Evolutionary conservation across 1,139 yeast species (phyloP).

Genomic region (Pneumocystis sp.): DNA sequence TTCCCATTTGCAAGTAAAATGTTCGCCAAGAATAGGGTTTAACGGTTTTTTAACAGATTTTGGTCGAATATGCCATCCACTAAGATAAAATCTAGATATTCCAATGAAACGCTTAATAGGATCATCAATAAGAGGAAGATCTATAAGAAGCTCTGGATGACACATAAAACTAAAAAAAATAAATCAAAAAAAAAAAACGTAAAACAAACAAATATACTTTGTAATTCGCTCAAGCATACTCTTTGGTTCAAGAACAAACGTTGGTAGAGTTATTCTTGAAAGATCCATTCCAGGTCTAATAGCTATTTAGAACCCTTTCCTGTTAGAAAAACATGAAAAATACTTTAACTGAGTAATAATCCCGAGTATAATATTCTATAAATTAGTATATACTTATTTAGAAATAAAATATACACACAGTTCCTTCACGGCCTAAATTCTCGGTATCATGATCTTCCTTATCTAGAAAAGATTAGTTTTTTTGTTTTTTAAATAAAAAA

Average conservation of each 20-base stretch:
- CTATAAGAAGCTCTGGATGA: constrained; percentile 59
- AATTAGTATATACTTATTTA: not conserved
- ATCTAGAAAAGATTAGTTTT: not conserved
- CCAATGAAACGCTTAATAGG: constrained; percentile 52
- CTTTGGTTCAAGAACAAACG: constrained; percentile 84
- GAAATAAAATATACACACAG: not conserved
- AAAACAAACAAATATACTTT: constrained; percentile 38
- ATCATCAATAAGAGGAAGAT: constrained; percentile 46
- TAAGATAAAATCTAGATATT: constrained; percentile 62
- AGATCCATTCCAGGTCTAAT: constrained; percentile 74
- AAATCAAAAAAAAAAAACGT: not conserved
- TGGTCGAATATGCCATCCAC: constrained; percentile 97
- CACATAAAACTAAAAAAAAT: constrained; percentile 25
- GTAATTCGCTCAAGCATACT: constrained; percentile 94
- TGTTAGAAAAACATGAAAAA: not conserved
- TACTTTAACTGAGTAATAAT: not conserved
- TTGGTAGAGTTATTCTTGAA: constrained; percentile 80
- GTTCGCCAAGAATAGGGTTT: constrained; percentile 86
- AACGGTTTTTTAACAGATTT: constrained; percentile 95
- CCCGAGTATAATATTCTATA: not conserved
- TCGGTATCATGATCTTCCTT: not conserved
- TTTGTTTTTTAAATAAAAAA: not conserved
- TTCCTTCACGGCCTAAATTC: not conserved
- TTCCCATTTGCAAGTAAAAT: constrained; percentile 79
- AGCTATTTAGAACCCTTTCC: not conserved